Evolutionary conservation across 495 filamentous ascomycete species (phyloP), one percentile per base, ranked within the genome.

Genomic region (Aspergillus panamensis): DNA sequence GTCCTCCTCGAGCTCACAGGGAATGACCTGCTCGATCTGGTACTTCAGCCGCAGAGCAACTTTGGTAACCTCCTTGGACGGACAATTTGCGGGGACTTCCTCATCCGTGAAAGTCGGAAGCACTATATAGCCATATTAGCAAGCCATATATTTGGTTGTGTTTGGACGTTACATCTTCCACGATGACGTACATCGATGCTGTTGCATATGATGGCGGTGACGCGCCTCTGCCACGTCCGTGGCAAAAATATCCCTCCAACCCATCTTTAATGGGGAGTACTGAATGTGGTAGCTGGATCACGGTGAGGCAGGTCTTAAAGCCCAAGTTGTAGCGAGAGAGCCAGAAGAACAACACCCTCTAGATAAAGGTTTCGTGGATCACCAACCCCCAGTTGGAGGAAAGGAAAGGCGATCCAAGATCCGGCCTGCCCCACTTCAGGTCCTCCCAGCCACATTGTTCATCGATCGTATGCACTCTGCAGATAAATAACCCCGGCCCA

Each of bases 31-130:
- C 70, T 96, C 92, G 65, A 98, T 86, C 63, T 96, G 88, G 68
- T 95, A 90, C 62, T 92, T 93, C 59, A 98, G 76, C 44, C 90
- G 87, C 19, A 97, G 82, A 0, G 92, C 92, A 50, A 96, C 78
- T 65, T 90, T 91, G 44, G 93, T 94, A 55, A 97, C 92, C 63
- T 88, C 82, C 42, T 78, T 74, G 49, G 79, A 77, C 3, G 90
- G 88, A n/a, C 89, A 81, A 77, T 68, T 59, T 3, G 67, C 31
- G 9, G 60, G 37, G 12, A 62, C 30, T 33, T 72, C 62, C 43
- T 77, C 75, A 25, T 61, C 63, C 17, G 51, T 53, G 56, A 76
- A 72, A 45, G 77, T 59, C 53, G 73, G 70, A 31, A 74, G 64
- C 32, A 74, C 72, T 75, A 57, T 55, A 25, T 21, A 29, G 54